These are phyloP conservation scores for Rubus parviflorus DNA, from an alignment of 306 rosid genomes.

Conservation along the genomic window DNA sequence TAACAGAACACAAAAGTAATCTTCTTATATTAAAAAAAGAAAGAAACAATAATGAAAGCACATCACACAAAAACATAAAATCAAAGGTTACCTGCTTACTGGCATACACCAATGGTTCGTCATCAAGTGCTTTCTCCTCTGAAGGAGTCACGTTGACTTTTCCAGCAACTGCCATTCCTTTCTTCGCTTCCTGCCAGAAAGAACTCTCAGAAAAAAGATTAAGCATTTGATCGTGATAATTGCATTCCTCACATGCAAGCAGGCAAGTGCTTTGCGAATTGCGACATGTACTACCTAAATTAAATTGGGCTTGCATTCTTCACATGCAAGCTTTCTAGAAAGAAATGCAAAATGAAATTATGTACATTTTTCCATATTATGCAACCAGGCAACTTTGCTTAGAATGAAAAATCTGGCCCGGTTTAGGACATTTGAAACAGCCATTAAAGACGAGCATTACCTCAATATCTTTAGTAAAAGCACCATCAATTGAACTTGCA, in stretches of 20 bases:
- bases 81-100: slow-evolving; percentile 73
- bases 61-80: slow-evolving; percentile 17
- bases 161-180: slow-evolving; percentile 67
- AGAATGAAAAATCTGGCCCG: not conserved
- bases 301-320: not conserved
- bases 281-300: not conserved
- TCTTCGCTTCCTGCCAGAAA: slow-evolving; percentile 68
- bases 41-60: not conserved
- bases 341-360: not conserved
- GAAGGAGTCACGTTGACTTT: slow-evolving; percentile 55
- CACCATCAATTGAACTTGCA: slow-evolving; percentile 45
- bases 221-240: slow-evolving; percentile 11
- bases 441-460: slow-evolving; percentile 36
- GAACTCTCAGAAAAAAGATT: slow-evolving; percentile 19
- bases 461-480: slow-evolving; percentile 72
- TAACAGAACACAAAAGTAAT: slow-evolving; percentile 4
- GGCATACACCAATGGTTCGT: slow-evolving; percentile 76
- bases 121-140: slow-evolving; percentile 76
- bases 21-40: not conserved
- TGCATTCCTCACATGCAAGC: slow-evolving; percentile 1
- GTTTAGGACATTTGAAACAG: not conserved
- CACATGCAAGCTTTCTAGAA: not conserved
- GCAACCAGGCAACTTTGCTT: not conserved
- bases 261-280: slow-evolving; percentile 2
- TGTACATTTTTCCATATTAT: not conserved